phyloP scores from a whole-genome alignment of 148 eudicot species.

The Vaccinium vitisidaea region DNA sequence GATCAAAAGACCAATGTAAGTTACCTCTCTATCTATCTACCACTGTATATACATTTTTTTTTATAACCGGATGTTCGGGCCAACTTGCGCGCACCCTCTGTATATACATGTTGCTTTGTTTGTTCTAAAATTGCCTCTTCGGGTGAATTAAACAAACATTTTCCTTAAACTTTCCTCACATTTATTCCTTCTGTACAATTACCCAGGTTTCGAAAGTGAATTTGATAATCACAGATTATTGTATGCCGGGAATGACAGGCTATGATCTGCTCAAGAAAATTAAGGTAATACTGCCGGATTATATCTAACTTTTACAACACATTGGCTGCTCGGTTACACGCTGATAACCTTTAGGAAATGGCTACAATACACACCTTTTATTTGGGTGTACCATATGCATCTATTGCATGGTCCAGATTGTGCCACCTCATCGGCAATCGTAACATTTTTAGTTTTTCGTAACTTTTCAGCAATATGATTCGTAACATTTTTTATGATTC shows the following conservation, averaged over 20 bases:
- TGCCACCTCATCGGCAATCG: no score
- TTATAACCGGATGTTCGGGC: no score
- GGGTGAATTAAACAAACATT: neutral
- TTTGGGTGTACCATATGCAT: no score
- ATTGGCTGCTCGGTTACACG: neutral
- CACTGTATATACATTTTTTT: neutral
- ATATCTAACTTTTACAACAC: neutral
- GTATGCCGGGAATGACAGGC: slow-evolving; percentile 5
- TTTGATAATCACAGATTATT: slow-evolving; percentile 7
- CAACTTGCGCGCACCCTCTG: no score
- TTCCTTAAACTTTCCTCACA: neutral
- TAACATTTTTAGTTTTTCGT: no score
- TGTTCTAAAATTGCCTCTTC: neutral
- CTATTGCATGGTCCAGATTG: no score
- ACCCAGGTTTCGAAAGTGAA: slow-evolving; percentile 1
- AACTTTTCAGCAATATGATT: no score
- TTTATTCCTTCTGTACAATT: neutral
- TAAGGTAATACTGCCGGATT: neutral
- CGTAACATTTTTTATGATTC: no score
- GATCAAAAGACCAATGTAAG: slow-evolving; percentile 47
- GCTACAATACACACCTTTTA: no score
- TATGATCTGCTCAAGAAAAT: neutral
- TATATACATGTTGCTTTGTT: neutral
- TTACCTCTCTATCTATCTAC: neutral
- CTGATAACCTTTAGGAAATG: neutral